Percentiles rank a stretch among this genome's conserved stretches.
These are phyloP conservation scores for peach (Prunus persica) DNA, from an alignment of 306 rosid genomes.

Conservation along the genomic window Prunus_persica_NCBIv2 NC_034009.1:35283001-35283500, in stretches of 20 bases:
- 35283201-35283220: background rate
- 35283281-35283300: too few relatives aligned
- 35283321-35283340: background rate
- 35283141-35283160: background rate
- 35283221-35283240: too few relatives aligned
- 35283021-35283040: slow-evolving; percentile 14
- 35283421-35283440: too few relatives aligned
- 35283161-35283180: background rate
- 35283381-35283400: background rate
- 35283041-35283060: background rate
- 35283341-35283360: background rate
- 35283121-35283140: background rate
- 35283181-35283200: background rate
- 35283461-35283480: too few relatives aligned
- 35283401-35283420: too few relatives aligned
- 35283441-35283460: background rate
- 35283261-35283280: too few relatives aligned
- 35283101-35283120: background rate
- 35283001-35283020: slow-evolving; percentile 77
- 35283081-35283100: background rate
- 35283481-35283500: background rate
- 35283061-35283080: background rate
- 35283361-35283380: background rate
- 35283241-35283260: too few relatives aligned
- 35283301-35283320: background rate